Percentiles rank a stretch among this genome's conserved stretches.
These are phyloP conservation scores for Gentiana straminea DNA, from an alignment of 257 asterid species.

Conservation along the genomic window DNA sequence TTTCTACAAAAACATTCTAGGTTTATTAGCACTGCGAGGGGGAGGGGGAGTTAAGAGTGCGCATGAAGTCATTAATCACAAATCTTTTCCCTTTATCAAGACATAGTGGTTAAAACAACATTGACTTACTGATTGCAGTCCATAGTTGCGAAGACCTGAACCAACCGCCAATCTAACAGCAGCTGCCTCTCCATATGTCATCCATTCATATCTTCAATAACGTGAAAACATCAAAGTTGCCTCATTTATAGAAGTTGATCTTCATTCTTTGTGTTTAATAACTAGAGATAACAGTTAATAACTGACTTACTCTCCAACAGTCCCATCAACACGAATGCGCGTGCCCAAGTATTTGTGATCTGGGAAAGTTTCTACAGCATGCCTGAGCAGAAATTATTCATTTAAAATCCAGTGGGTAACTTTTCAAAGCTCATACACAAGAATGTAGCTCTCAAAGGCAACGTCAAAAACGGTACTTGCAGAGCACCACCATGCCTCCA, in stretches of 20 bases:
- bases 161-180: slow-evolving; percentile 86
- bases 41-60: background rate
- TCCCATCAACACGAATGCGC: slow-evolving; percentile 85
- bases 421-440: background rate
- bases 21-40: no score
- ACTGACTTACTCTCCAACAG: slow-evolving; percentile 85
- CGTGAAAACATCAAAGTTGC: no score
- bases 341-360: slow-evolving; percentile 91
- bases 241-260: no score
- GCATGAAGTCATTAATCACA: no score
- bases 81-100: no score
- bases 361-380: slow-evolving; percentile 60
- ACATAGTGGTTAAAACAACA: background rate
- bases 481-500: no score
- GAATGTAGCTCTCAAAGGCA: no score
- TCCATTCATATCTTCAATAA: slow-evolving; percentile 74
- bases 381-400: slow-evolving; percentile 27
- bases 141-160: slow-evolving; percentile 66
- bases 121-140: slow-evolving; percentile 52
- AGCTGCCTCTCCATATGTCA: slow-evolving; percentile 92
- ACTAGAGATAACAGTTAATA: no score
- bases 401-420: background rate
- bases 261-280: no score
- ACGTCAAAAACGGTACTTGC: no score
- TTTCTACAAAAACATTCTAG: background rate